Base-by-base conservation (phyloP, 495 filamentous ascomycete species). In the Aeminium ludgeri region DNA sequence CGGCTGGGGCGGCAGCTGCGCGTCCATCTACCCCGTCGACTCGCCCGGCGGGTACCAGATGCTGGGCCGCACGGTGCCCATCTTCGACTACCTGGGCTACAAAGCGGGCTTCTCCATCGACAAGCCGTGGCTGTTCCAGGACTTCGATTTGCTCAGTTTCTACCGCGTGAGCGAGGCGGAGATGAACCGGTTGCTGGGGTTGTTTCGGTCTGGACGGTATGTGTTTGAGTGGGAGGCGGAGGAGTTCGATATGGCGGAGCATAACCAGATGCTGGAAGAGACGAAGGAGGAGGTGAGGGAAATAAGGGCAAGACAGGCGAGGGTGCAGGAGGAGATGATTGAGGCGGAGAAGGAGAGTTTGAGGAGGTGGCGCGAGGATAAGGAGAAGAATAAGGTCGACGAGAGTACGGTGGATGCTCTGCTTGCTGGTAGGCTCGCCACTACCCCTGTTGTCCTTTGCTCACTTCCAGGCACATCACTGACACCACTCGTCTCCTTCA, bases 121-220 rank as follows among this genome's bases (percentile, higher is more conserved):
- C 0, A 48, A 54, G 12, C 70, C 73, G 0, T 72, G 72, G 64
- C 60, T 77, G 1, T 75, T 69, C 46, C 61, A 70, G 30, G 66
- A 72, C 29, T 70, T 75, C 43, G 70, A 76, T 46, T 56, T 69
- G 29, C 54, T 75, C 10, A 68, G 57, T n/a, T 74, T 70, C 52
- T 65, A 69, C 39, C 59, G 65, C 39, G 69, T 74, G 17, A 51
- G 12, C 13, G 62, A 72, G 28, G 57, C 63, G 18, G 67, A 74
- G 42, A 40, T 57, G 17, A 42, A 49, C 12, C 20, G 35, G 30
- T 8, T 43, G 32, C 43, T 55, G 6, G 33, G 20, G 11, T 16
- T 37, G 10, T 55, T 52, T 36, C 25, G 46, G 0, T 10, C 58
- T 33, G 70, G 69, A 1, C 43, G 56, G 15, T 75, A 71, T 37